Percentiles rank a stretch among this genome's conserved stretches.
These are phyloP conservation scores for Linaria vulgaris DNA, from an alignment of 257 asterid genomes.

Conservation along the genomic window DNA sequence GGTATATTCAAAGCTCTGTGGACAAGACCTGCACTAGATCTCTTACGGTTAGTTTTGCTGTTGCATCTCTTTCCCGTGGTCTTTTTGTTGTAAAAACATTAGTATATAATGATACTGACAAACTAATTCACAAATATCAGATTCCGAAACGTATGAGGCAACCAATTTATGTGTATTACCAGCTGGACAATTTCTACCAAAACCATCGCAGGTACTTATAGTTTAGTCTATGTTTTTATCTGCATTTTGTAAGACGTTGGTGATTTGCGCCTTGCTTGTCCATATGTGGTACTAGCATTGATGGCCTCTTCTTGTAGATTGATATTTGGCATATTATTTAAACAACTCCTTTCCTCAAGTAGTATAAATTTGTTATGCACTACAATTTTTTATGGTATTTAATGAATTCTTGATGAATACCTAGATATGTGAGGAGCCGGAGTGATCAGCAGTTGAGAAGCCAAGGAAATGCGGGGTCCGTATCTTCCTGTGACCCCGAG, in stretches of 20 bases:
- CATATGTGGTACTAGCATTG: neutral
- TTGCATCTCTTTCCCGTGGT: neutral
- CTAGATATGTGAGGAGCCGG: slow-evolving; percentile 92
- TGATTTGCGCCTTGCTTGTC: slow-evolving; percentile 9
- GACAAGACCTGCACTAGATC: slow-evolving; percentile 49
- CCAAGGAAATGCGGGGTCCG: slow-evolving; percentile 29
- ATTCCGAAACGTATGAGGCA: slow-evolving; percentile 47
- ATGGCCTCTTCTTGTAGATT: slow-evolving; percentile 6
- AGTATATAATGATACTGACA: slow-evolving; percentile 15
- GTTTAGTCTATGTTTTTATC: neutral
- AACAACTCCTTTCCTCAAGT: neutral
- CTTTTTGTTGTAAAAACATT: slow-evolving; percentile 9
- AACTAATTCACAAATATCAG: slow-evolving; percentile 32
- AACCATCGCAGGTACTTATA: slow-evolving; percentile 68
- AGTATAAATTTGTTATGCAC: neutral
- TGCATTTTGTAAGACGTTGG: slow-evolving; percentile 3
- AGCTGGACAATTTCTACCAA: slow-evolving; percentile 66
- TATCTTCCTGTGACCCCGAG: slow-evolving; percentile 77
- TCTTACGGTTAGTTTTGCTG: slow-evolving; percentile 40
- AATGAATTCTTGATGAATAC: slow-evolving; percentile 5
- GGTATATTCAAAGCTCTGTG: slow-evolving; percentile 44
- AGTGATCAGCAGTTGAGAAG: slow-evolving; percentile 85
- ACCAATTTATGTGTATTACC: slow-evolving; percentile 64
- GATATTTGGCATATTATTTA: slow-evolving; percentile 5
- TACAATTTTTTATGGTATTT: neutral